Conservation (phyloP, 2,329 filamentous ascomycete species). For the Alternaria burnsii region DNA sequence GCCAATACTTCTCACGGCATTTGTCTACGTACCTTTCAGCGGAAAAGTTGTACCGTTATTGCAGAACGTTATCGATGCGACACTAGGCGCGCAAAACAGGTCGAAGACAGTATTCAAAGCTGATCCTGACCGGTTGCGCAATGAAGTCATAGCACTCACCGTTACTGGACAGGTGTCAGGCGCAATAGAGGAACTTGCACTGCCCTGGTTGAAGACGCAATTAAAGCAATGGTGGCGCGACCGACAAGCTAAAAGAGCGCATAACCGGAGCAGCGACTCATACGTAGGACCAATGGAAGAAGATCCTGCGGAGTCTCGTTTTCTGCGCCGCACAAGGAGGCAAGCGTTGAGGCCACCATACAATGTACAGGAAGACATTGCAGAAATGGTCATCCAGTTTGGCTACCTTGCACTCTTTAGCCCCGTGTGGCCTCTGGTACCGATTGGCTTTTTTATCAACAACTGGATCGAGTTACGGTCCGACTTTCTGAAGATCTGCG, state of each 20-base stretch:
- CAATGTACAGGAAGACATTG: conserved; percentile 48
- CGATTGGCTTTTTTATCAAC: conserved; percentile 48
- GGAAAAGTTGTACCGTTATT: conserved; percentile 35
- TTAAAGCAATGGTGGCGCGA: conserved; percentile 42
- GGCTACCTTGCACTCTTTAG: conserved; percentile 48
- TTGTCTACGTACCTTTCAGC: conserved; percentile 45
- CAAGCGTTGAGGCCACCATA: conserved; percentile 41
- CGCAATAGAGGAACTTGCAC: conserved; percentile 39
- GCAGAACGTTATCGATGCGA: conserved; percentile 28
- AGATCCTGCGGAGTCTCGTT: conserved; percentile 40
- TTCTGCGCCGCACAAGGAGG: conserved; percentile 40
- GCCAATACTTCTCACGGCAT: conserved; percentile 47
- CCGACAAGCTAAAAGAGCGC: conserved; percentile 24
- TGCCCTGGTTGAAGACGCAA: conserved; percentile 42
- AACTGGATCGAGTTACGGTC: conserved; percentile 49
- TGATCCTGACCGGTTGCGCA: conserved; percentile 41
- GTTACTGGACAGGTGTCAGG: conserved; percentile 45
- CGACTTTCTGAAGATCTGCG: conserved; percentile 46
- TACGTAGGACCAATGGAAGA: conserved; percentile 22
- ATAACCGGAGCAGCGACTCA: neutral
- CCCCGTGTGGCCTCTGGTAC: conserved; percentile 46
- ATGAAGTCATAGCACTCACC: conserved; percentile 46
- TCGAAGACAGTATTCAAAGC: conserved; percentile 30
- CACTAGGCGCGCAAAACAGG: conserved; percentile 19
- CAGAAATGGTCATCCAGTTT: conserved; percentile 49